A percentile compares a stretch with the other conserved stretches of the same genome.
These are phyloP conservation scores for Usnea hakonensis DNA, from an alignment of 495 filamentous ascomycete genomes.

Conservation along the genomic window DNA sequence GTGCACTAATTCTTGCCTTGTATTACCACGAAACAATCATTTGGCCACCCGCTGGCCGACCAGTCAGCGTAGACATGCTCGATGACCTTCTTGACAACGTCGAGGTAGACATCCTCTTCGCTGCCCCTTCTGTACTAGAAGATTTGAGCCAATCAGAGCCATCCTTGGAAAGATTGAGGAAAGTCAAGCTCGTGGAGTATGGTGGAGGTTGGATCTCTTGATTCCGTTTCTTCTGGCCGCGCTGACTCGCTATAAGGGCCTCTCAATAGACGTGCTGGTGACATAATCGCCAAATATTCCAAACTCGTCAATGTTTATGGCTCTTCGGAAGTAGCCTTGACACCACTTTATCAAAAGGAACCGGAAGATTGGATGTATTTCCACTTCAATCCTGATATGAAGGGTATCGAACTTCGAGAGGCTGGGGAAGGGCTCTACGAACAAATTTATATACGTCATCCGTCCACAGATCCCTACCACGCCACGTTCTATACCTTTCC, in stretches of 20 bases:
- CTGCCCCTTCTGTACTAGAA: conserved; percentile 31
- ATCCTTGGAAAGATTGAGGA: conserved; percentile 23
- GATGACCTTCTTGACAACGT: conserved; percentile 24
- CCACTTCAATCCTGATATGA: conserved; percentile 34
- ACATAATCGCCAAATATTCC: conserved; percentile 22
- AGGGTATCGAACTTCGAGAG: conserved; percentile 37
- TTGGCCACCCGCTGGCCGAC: conserved; percentile 26
- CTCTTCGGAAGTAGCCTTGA: conserved; percentile 26
- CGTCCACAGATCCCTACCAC: conserved; percentile 19
- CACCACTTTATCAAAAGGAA: conserved; percentile 15
- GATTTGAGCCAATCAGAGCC: conserved; percentile 29
- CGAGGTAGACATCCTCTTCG: conserved; percentile 28
- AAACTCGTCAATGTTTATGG: conserved; percentile 28
- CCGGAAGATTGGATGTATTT: conserved; percentile 47
- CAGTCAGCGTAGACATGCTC: conserved; percentile 25
- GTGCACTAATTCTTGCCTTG: conserved; percentile 26
- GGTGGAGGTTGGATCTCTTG: neutral
- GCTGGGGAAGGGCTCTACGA: conserved; percentile 39
- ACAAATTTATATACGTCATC: conserved; percentile 41
- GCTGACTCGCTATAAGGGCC: neutral
- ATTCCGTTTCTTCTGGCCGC: neutral
- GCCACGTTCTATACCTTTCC: conserved; percentile 30
- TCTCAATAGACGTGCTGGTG: conserved; percentile 15
- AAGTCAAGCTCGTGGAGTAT: conserved; percentile 22
- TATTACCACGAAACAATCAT: conserved; percentile 27